phyloP scores from a whole-genome alignment of 1,139 yeast species.

The Scheffersomyces segobiensis region DNA sequence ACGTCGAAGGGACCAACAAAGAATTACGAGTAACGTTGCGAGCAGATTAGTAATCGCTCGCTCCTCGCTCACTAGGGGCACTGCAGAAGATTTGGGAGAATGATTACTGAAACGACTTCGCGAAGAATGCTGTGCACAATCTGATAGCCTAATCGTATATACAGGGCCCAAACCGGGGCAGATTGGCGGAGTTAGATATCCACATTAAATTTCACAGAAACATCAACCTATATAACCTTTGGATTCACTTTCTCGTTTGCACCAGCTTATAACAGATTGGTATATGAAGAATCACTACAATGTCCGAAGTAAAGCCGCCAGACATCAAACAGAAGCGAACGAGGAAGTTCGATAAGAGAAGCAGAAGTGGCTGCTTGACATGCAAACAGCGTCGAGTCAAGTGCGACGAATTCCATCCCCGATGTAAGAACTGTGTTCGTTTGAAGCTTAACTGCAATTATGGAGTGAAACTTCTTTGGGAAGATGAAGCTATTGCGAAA shows the following conservation, averaged over 20 bases:
- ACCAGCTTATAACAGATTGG: background rate
- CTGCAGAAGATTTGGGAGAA: background rate
- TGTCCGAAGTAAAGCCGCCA: background rate
- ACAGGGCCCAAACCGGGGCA: background rate
- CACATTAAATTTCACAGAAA: background rate
- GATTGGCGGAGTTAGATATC: background rate
- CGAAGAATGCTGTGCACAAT: background rate
- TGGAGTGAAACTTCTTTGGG: conserved; percentile 24
- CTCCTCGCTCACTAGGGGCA: background rate
- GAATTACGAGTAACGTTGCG: background rate
- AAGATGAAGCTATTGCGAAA: conserved; percentile 30
- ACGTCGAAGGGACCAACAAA: background rate
- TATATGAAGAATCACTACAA: background rate
- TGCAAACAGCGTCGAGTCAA: conserved; percentile 28
- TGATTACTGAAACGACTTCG: background rate
- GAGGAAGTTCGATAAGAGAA: conserved; percentile 10
- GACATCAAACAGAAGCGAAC: background rate
- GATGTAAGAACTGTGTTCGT: conserved; percentile 23
- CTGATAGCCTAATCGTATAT: background rate
- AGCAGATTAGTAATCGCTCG: background rate
- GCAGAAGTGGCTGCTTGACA: conserved; percentile 27
- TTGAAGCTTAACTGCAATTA: conserved; percentile 20
- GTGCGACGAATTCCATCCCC: conserved; percentile 32
- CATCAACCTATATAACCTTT: background rate
- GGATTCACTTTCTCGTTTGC: background rate